A percentile compares a stretch with the other conserved stretches of the same genome.
Conservation (phyloP, 1,284 basidiomycete species). For the Puccinia triticina region DNA sequence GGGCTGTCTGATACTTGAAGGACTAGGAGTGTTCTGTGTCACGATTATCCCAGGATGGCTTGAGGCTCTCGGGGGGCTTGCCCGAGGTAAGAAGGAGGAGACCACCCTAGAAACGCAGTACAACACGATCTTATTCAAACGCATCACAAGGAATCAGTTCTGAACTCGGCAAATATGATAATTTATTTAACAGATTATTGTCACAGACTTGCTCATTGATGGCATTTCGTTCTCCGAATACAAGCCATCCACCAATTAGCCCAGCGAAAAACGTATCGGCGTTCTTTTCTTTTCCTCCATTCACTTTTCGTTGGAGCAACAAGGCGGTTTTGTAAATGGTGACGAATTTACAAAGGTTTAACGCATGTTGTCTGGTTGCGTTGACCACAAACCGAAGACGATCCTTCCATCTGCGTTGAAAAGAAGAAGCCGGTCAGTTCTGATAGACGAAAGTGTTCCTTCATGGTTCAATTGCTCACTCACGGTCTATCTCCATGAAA, state of each 20-base stretch:
- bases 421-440: constrained; percentile 34
- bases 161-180: not conserved
- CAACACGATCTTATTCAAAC: constrained; percentile 78
- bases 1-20: constrained; percentile 55
- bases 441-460: not conserved
- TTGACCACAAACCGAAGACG: constrained; percentile 73
- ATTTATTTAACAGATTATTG: not conserved
- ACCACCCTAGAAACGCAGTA: constrained; percentile 65
- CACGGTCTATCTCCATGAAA: constrained; percentile 64
- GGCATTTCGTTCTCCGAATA: constrained; percentile 92
- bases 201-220: constrained; percentile 90
- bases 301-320: constrained; percentile 73
- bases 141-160: not conserved
- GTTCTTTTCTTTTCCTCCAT: constrained; percentile 74
- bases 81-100: constrained; percentile 57
- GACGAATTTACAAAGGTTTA: constrained; percentile 90
- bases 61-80: constrained; percentile 49
- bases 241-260: constrained; percentile 83
- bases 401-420: constrained; percentile 68
- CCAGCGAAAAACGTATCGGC: constrained; percentile 91
- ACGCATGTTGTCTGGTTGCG: constrained; percentile 84
- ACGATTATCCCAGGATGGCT: constrained; percentile 58
- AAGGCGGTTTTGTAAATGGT: constrained; percentile 86
- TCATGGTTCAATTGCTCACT: constrained; percentile 11
- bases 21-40: constrained; percentile 55